Evolutionary conservation across 805 yeast genomes (phyloP).

Genomic region (Wickerhamiella australiensis): DNA sequence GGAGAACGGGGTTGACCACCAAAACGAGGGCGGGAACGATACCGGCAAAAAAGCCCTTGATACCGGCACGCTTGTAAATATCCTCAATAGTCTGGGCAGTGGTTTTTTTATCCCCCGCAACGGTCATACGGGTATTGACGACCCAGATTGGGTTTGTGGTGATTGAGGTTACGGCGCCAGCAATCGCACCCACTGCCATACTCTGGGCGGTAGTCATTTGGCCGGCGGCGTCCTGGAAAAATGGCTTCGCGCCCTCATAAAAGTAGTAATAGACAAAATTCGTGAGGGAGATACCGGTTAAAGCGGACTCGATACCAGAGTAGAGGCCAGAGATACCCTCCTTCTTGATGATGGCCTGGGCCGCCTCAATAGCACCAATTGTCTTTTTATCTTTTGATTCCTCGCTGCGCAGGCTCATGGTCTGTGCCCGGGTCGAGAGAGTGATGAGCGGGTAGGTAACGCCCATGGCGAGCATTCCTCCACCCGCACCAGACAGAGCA

Average conservation of each 20-base stretch:
- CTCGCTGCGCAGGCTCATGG: constrained; percentile 31
- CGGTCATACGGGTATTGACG: constrained; percentile 81
- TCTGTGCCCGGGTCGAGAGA: constrained; percentile 77
- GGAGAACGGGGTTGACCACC: constrained; percentile 81
- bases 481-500: constrained; percentile 90
- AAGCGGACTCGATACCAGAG: constrained; percentile 77
- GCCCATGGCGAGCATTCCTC: constrained; percentile 78
- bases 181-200: constrained; percentile 67
- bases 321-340: constrained; percentile 63
- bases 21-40: constrained; percentile 76
- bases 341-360: constrained; percentile 38
- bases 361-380: constrained; percentile 30
- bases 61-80: constrained; percentile 60
- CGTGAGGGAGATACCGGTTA: constrained; percentile 73
- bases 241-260: constrained; percentile 51
- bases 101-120: constrained; percentile 32
- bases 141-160: constrained; percentile 92
- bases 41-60: constrained; percentile 65
- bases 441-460: constrained; percentile 86
- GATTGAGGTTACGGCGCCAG: constrained; percentile 74
- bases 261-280: constrained; percentile 85
- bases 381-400: constrained; percentile 17
- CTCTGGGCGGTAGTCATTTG: constrained; percentile 47
- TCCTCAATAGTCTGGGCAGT: constrained; percentile 48
- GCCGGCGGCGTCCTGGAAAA: constrained; percentile 24